These are phyloP conservation scores for Fraxinus dipetala DNA, from an alignment of 305 asterid species.

Conservation along the genomic window DNA sequence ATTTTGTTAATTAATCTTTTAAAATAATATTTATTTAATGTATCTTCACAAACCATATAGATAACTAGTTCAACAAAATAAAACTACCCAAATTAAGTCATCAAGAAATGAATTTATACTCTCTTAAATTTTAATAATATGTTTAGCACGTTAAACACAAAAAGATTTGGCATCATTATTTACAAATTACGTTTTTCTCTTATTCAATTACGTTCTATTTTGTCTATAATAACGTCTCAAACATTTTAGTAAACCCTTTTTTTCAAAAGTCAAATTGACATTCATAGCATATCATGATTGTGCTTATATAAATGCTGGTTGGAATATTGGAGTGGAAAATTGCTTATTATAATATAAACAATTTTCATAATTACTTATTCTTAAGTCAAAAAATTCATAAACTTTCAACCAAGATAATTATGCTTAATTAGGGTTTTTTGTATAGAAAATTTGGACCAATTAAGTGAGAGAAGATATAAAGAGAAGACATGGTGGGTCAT, in stretches of 20 bases:
- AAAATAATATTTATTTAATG: background rate
- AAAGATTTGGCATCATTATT: background rate
- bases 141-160: background rate
- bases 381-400: background rate
- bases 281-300: background rate
- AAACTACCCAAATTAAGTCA: background rate
- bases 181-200: too few species aligned
- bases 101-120: background rate
- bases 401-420: slow-evolving; percentile 2
- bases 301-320: background rate
- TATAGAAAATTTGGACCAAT: slow-evolving; percentile 24
- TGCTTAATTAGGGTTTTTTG: background rate
- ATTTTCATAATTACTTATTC: background rate
- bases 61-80: background rate
- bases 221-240: background rate
- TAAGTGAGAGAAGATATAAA: background rate
- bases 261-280: background rate
- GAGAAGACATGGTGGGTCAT: slow-evolving; percentile 36
- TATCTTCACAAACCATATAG: background rate
- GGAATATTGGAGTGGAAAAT: background rate
- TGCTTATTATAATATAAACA: background rate
- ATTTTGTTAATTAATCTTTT: background rate
- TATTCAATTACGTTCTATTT: background rate
- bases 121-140: too few species aligned
- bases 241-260: background rate